Percentiles rank a stretch among this genome's conserved stretches.
These are phyloP conservation scores for Dictyostelium purpureum DNA, from an alignment of 78 protist species.

Conservation along the genomic window DNA sequence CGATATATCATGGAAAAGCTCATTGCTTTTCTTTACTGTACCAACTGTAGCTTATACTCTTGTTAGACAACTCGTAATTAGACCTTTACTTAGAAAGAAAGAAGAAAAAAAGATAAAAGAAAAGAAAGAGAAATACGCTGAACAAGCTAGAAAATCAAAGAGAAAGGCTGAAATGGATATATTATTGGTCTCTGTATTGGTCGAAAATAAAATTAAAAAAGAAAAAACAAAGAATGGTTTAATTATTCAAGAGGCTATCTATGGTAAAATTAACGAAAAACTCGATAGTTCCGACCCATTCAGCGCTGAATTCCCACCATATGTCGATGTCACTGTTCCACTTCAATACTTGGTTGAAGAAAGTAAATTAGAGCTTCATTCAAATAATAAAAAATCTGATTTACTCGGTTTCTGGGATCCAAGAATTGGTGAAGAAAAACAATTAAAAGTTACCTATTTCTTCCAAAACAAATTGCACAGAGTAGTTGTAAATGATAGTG, in stretches of 20 bases:
- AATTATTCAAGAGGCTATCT: slow-evolving; percentile 52
- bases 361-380: slow-evolving; percentile 50
- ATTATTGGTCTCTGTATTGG: slow-evolving; percentile 12
- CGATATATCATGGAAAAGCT: background rate
- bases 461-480: slow-evolving; percentile 57
- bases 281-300: background rate
- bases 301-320: slow-evolving; percentile 4
- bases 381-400: slow-evolving; percentile 47
- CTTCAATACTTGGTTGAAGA: slow-evolving; percentile 68
- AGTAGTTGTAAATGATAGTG: slow-evolving; percentile 27
- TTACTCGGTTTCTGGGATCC: slow-evolving; percentile 78
- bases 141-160: background rate
- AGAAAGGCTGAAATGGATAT: slow-evolving; percentile 38
- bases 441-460: slow-evolving; percentile 51
- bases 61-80: background rate
- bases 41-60: slow-evolving; percentile 17
- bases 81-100: slow-evolving; percentile 2
- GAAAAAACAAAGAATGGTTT: slow-evolving; percentile 68
- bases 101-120: background rate
- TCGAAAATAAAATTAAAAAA: slow-evolving; percentile 33
- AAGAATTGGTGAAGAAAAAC: slow-evolving; percentile 57
- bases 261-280: slow-evolving; percentile 38
- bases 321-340: slow-evolving; percentile 61
- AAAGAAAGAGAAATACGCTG: slow-evolving; percentile 30
- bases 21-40: slow-evolving; percentile 40